Evolutionary conservation across 441 rosid genomes (phyloP).

Genomic region (Omphalea diandra): DNA sequence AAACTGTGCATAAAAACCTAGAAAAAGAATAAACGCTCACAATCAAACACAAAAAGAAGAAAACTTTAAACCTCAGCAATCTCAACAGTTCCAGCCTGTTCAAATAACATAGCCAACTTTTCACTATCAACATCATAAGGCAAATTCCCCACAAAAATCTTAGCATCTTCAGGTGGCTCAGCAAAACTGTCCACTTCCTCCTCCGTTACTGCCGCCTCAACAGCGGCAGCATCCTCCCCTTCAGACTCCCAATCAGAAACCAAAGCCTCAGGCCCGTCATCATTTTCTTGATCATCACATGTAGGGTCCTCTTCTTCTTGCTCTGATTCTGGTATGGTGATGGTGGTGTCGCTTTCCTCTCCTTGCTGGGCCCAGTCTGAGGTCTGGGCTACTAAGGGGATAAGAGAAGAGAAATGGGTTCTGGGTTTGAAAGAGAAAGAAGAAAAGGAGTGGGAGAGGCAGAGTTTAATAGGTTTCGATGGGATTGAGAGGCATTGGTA

Average conservation of each 20-base stretch:
- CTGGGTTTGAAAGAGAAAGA: conserved; percentile 30
- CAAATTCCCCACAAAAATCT: conserved; percentile 83
- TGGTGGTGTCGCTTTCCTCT: conserved; percentile 41
- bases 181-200: conserved; percentile 33
- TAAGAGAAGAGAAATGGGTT: conserved; percentile 33
- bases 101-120: conserved; percentile 76
- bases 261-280: conserved; percentile 37
- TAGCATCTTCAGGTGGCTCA: conserved; percentile 83
- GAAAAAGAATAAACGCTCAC: background rate
- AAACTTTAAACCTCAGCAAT: conserved; percentile 68
- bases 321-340: conserved; percentile 44
- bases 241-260: conserved; percentile 40
- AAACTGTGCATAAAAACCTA: background rate
- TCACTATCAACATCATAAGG: conserved; percentile 76
- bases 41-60: conserved; percentile 7
- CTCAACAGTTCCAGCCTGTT: conserved; percentile 87
- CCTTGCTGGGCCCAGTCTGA: conserved; percentile 66
- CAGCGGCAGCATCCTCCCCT: conserved; percentile 23
- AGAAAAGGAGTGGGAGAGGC: conserved; percentile 31
- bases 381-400: conserved; percentile 54
- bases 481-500: conserved; percentile 33
- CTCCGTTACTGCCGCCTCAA: conserved; percentile 33
- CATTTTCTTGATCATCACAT: conserved; percentile 36
- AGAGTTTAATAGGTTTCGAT: conserved; percentile 39
- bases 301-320: conserved; percentile 30